Conservation (phyloP, 306 rosid species). For the Medicago arabica region DNA sequence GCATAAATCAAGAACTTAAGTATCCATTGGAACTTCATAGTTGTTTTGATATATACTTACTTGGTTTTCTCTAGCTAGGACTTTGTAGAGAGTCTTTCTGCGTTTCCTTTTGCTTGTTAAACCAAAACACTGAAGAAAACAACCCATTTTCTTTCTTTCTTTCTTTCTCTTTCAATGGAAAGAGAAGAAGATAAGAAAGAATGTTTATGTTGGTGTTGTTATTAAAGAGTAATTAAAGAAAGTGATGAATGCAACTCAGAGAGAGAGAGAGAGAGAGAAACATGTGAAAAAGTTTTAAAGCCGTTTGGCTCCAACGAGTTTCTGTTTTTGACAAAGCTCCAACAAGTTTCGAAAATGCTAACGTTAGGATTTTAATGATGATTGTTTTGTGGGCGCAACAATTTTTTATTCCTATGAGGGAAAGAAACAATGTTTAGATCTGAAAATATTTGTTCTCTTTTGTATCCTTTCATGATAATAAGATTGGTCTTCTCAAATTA, state of each 20-base stretch:
- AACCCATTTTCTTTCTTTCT: slow-evolving; percentile 58
- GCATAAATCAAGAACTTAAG: neutral
- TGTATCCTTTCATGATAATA: too few species aligned
- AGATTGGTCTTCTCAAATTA: too few species aligned
- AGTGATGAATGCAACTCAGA: neutral
- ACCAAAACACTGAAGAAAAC: slow-evolving; percentile 84
- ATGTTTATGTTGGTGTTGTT: neutral
- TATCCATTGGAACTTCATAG: too few species aligned
- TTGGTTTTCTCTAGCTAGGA: slow-evolving; percentile 43
- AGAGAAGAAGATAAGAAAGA: slow-evolving; percentile 31
- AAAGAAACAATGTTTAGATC: neutral
- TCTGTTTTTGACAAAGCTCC: neutral
- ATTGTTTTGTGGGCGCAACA: neutral
- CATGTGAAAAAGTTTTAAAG: slow-evolving; percentile 20
- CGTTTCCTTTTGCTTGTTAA: slow-evolving; percentile 66
- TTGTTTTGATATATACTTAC: slow-evolving; percentile 40
- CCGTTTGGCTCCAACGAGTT: slow-evolving; percentile 20
- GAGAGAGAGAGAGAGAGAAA: neutral
- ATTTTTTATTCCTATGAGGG: neutral
- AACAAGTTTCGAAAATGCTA: slow-evolving; percentile 14
- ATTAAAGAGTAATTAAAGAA: neutral
- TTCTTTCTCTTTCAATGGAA: neutral
- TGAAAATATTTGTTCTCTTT: neutral
- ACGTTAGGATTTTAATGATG: slow-evolving; percentile 15
- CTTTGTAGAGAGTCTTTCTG: slow-evolving; percentile 54